phyloP scores from a whole-genome alignment of 2,329 filamentous ascomycete genomes.

The Aspergillus vadensis region DNA sequence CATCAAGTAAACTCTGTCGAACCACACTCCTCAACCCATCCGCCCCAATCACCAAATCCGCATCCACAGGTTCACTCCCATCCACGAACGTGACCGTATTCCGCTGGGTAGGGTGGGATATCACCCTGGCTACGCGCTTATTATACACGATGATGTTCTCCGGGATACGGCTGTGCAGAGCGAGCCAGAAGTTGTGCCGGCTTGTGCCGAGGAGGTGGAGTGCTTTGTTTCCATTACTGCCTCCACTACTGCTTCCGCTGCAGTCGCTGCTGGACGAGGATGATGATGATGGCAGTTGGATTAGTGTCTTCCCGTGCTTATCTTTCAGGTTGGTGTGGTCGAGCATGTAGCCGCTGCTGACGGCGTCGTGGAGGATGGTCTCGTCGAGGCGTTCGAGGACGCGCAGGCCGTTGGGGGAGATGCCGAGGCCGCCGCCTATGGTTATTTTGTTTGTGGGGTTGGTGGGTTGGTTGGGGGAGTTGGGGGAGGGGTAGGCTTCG shows the following conservation, averaged over 20 bases:
- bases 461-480: constrained; percentile 37
- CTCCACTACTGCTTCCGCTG: background rate
- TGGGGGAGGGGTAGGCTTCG: constrained; percentile 41
- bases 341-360: constrained; percentile 38
- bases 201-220: constrained; percentile 37
- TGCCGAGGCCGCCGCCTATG: constrained; percentile 43
- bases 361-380: constrained; percentile 35
- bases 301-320: constrained; percentile 38
- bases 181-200: constrained; percentile 43
- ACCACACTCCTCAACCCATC: constrained; percentile 43
- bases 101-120: constrained; percentile 25
- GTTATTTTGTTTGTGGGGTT: constrained; percentile 25
- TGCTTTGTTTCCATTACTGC: no score
- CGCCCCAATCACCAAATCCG: constrained; percentile 47
- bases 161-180: constrained; percentile 39
- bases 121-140: constrained; percentile 35
- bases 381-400: constrained; percentile 43
- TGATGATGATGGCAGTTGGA: constrained; percentile 20
- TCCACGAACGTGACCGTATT: constrained; percentile 40
- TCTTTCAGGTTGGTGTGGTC: constrained; percentile 36
- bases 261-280: background rate
- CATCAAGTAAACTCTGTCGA: no score
- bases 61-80: constrained; percentile 33
- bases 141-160: constrained; percentile 34
- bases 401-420: constrained; percentile 44